A percentile compares a stretch with the other conserved stretches of the same genome.
These are phyloP conservation scores for Strobilomyces confusus DNA, from an alignment of 768 basidiomycete species.

Conservation along the genomic window DNA sequence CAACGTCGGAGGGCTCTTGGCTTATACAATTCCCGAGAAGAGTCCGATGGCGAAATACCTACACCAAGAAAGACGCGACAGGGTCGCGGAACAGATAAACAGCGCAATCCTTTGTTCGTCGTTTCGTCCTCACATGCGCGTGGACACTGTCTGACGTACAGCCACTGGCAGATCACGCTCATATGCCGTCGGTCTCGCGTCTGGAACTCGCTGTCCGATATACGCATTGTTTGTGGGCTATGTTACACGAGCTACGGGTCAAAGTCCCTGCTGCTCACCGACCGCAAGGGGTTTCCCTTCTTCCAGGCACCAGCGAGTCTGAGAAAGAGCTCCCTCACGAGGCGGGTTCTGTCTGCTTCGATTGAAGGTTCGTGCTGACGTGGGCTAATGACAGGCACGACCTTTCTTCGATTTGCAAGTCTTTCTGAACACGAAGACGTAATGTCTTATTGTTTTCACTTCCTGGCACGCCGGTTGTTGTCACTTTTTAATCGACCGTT, in stretches of 20 bases:
- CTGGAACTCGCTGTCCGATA: slow-evolving; percentile 66
- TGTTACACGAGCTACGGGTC: slow-evolving; percentile 47
- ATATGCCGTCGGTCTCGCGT: slow-evolving; percentile 50
- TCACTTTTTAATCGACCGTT: slow-evolving; percentile 1
- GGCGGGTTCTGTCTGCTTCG: slow-evolving; percentile 24
- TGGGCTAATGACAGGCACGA: slow-evolving; percentile 35
- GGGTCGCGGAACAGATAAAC: slow-evolving; percentile 85
- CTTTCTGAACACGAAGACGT: slow-evolving; percentile 48
- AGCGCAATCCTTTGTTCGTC: slow-evolving; percentile 77
- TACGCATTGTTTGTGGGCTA: slow-evolving; percentile 57
- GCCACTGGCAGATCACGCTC: slow-evolving; percentile 42
- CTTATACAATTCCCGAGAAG: slow-evolving; percentile 76
- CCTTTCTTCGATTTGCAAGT: slow-evolving; percentile 55
- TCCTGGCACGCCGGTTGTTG: not conserved
- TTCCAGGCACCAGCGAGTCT: slow-evolving; percentile 31
- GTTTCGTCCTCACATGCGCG: not conserved
- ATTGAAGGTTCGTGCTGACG: not conserved
- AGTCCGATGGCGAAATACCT: slow-evolving; percentile 77
- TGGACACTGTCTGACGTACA: slow-evolving; percentile 2
- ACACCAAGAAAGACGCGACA: slow-evolving; percentile 69
- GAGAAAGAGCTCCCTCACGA: slow-evolving; percentile 36
- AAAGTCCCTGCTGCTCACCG: slow-evolving; percentile 39
- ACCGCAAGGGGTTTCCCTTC: slow-evolving; percentile 44
- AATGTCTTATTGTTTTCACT: slow-evolving; percentile 15
- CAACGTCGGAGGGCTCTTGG: slow-evolving; percentile 73